Base-by-base conservation (phyloP, 306 rosid genomes). In the Begonia loranthoides region DNA sequence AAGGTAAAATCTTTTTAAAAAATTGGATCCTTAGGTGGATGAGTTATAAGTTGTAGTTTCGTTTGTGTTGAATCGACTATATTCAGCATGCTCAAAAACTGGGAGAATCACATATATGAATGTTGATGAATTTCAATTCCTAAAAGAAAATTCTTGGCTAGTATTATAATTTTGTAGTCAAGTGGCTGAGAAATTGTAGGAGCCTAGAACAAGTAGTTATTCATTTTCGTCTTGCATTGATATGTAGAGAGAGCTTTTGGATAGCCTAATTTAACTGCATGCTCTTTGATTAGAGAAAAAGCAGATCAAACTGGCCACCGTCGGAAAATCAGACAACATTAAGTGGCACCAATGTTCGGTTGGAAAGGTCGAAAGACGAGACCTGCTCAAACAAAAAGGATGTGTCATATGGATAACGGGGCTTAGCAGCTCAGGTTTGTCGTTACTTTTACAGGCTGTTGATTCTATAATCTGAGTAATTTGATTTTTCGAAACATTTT, bases 351-450 rank as follows among this genome's bases (percentile, higher is more conserved):
- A 70, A 13, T 83, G 93, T 56, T 64, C 78, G 4, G 58, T 83
- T 52, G 67, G 69, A 52, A 79, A 72, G 52, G 49, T 22, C 41
- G 93, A 76, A 21, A 71, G 79, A 53, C 79, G 76, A 41, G 69
- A 68, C 39, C 60, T 83, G 41, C 82, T 83, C 11, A 51, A 74
- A 36, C 93, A 83, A 51, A 83, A 72, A 56, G 93, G 93, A 33
- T 82, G 93, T 43, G 84, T 79, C 2, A 69, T 82, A 57, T 82
- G 93, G 93, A 64, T 82, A 68, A 83, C 93, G 1, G 93, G 93
- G 56, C 87, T 83, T 54, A 83, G 93, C 39, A 84, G 87, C 51
- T 83, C 93, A 64, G 93, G 93, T 83, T 55, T 55, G 64, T 21
- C 38, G 24, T 28, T 50, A 1, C 36, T 28, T 28, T 28, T 28